Evolutionary conservation across 768 basidiomycete species (phyloP), one percentile per base, ranked within the genome.

Genomic region (Collybiopsis luxurians): DNA sequence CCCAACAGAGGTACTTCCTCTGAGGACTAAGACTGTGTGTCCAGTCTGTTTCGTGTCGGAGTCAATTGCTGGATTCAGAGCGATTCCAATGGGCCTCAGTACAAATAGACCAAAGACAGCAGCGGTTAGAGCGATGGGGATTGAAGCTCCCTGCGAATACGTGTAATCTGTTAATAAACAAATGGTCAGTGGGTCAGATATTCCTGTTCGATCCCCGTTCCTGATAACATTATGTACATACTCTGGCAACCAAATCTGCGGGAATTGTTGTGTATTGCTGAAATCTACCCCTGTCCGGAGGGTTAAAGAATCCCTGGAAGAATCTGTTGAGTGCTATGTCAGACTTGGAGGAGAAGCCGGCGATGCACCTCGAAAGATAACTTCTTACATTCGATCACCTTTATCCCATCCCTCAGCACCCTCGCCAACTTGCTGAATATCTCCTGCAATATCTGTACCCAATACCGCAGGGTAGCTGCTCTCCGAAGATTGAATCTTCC

Each of bases 351-450:
- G n/a, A n/a, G n/a, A n/a, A n/a, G n/a, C n/a, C n/a, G n/a, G n/a
- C n/a, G n/a, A n/a, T n/a, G n/a, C n/a, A n/a, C n/a, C n/a, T n/a
- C n/a, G 34, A 48, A 55, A 21, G 59, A 43, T 21, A 55, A n/a
- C n/a, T n/a, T n/a, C 66, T 52, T 34, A 69, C 66, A 73, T 68
- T 56, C 63, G 63, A 59, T 75, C 73, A 17, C 74, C 75, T 28
- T 66, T 66, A 27, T 63, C 62, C 55, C 72, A 68, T 49, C 64
- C 63, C 15, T 58, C 60, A 0, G 75, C 75, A 13, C 67, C 70
- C n/a, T 69, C 63, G 2, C 75, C 75, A 24, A 74, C 64, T 21
- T 61, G 66, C 23, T 67, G 68, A 6, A 76, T 64, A 3, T 59
- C 61, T 11, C 75, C 75, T 0, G 72, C 67, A 28, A 61, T 49